phyloP scores from a whole-genome alignment of 1,139 yeast species.

The Blastobotrys malaysiensis region DNA sequence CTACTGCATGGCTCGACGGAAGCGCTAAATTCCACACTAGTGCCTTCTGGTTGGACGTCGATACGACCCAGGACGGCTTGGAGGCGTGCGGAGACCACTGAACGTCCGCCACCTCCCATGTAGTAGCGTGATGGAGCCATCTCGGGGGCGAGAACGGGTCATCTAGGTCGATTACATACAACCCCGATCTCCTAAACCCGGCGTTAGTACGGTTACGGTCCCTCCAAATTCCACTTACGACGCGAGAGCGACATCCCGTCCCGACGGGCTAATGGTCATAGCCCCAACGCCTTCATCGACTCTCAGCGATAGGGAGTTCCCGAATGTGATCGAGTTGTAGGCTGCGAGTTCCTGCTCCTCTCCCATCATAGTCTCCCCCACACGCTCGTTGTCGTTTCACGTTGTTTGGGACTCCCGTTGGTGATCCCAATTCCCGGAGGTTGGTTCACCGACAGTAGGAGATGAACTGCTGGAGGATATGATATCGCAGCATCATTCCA shows the following conservation, averaged over 20 bases:
- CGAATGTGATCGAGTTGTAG: conserved; percentile 21
- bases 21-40: conserved; percentile 86
- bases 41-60: conserved; percentile 93
- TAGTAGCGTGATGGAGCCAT: conserved; percentile 84
- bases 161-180: conserved; percentile 84
- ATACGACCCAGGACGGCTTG: conserved; percentile 86
- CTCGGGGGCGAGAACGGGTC: conserved; percentile 95
- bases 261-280: conserved; percentile 86
- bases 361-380: neutral
- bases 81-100: conserved; percentile 93
- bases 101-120: conserved; percentile 98
- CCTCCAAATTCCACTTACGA: conserved; percentile 38
- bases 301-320: conserved; percentile 58
- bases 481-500: no score
- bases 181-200: conserved; percentile 55
- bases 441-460: neutral
- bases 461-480: no score
- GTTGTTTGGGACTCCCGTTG: neutral
- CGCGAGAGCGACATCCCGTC: conserved; percentile 90
- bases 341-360: conserved; percentile 3
- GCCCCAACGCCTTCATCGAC: conserved; percentile 95
- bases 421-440: neutral
- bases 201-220: neutral
- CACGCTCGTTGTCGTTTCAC: neutral
- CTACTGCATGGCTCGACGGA: conserved; percentile 72